Conservation (phyloP, 176 grass and related monocot species). For the Eragrostis curvula region DNA sequence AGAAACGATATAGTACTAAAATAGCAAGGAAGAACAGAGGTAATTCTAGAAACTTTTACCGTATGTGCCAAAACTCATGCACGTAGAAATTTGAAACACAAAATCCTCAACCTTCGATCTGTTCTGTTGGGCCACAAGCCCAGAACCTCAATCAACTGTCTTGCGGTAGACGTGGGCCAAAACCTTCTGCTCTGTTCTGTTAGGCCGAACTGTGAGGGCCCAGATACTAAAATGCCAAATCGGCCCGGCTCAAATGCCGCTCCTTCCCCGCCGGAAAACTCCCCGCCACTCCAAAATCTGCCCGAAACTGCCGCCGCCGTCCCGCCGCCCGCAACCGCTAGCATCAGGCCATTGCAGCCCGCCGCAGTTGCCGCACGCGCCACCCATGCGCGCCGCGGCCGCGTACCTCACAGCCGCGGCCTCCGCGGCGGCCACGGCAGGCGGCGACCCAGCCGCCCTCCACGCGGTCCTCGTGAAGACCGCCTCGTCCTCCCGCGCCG, state of each 20-base stretch:
- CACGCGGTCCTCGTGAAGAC: constrained; percentile 41
- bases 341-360: not conserved
- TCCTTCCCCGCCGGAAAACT: too few relatives aligned
- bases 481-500: constrained; percentile 32
- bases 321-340: not conserved
- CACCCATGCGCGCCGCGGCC: not conserved
- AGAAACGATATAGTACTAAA: too few relatives aligned
- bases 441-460: constrained; percentile 28
- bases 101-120: not conserved
- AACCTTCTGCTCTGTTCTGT: too few relatives aligned
- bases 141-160: too few relatives aligned
- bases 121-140: not conserved
- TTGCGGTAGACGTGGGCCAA: too few relatives aligned
- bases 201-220: too few relatives aligned
- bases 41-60: not conserved
- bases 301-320: not conserved
- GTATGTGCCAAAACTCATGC: not conserved
- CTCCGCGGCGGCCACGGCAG: not conserved
- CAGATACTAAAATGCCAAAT: too few relatives aligned
- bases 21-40: not conserved
- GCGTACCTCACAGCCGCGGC: constrained; percentile 2
- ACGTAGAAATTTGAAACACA: not conserved
- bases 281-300: not conserved
- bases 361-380: not conserved
- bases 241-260: not conserved